Evolutionary conservation across 2,329 filamentous ascomycete species (phyloP), one percentile per base, ranked within the genome.

Genomic region (Ophiosphaerella korrae): DNA sequence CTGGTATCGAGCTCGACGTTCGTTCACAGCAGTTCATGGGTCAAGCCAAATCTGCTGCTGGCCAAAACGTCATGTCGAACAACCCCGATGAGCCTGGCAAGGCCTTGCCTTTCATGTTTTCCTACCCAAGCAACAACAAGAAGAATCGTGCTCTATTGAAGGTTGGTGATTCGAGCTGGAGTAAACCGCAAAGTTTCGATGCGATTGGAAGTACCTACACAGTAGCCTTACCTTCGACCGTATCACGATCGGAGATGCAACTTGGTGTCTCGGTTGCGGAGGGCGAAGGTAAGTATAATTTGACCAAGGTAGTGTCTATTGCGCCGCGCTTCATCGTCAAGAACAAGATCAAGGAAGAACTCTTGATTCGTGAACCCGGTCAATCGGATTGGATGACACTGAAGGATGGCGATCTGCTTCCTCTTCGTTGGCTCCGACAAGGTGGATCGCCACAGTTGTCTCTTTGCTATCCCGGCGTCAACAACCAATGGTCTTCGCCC

Each of bases 181-280:
- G 94, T 76, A 96, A 94, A 70, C 91, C 93, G 0, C 93, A 97
- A 71, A 97, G 91, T 81, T 96, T 99, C 64, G 95, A 99, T 68
- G 94, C 94, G 16, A 94, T 99, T 58, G 94, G 94, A 29, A 97
- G 93, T 66, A 92, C 88, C 0, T 88, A 91, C 13, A 92, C 97
- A 63, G 89, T 96, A 32, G 84, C 94, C 31, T 80, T 99, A 31
- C 88, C 89, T 42, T 90, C 92, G 0, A 76, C 83, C 2, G 83
- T 82, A 36, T 87, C 84, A 37, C 80, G 83, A 55, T 87, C 87
- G 2, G 94, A 99, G 72, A 92, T 97, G 66, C 92, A 97, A 65
- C 82, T 95, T 6, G 94, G 94, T 40, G 86, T 99, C 42, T 93
- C 88, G 1, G 88, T 99, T 26, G 86, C 90, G 50, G 88, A 95